Evolutionary conservation across 768 basidiomycete genomes (phyloP).

Genomic region (Phylloporus arenicola): DNA sequence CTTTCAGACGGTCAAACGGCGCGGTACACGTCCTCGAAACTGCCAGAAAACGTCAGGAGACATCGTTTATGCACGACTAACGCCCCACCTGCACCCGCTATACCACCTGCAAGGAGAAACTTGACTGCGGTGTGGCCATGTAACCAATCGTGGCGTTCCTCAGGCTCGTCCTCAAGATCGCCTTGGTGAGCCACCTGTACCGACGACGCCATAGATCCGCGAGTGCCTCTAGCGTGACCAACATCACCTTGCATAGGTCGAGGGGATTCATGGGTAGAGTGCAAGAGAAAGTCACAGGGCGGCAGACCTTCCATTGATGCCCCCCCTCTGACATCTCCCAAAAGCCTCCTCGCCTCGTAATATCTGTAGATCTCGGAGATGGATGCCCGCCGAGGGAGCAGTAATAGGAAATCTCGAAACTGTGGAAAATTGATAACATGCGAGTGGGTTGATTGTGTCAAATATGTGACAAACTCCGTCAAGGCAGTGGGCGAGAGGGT

Average conservation of each 20-base stretch:
- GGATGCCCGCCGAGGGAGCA: slow-evolving; percentile 77
- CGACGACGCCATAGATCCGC: slow-evolving; percentile 31
- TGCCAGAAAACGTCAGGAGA: slow-evolving; percentile 27
- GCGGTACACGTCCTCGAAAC: slow-evolving; percentile 96
- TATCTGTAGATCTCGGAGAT: slow-evolving; percentile 82
- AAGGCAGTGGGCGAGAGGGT: slow-evolving; percentile 62
- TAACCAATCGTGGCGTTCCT: slow-evolving; percentile 55
- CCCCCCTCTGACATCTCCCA: slow-evolving; percentile 64
- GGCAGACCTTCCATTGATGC: slow-evolving; percentile 83
- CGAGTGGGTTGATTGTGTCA: slow-evolving; percentile 68
- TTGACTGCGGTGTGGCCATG: slow-evolving; percentile 72
- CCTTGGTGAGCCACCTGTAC: slow-evolving; percentile 28
- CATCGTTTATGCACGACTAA: background rate
- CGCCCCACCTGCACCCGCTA: slow-evolving; percentile 84
- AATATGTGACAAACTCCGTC: slow-evolving; percentile 72
- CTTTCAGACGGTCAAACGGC: slow-evolving; percentile 93
- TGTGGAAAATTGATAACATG: slow-evolving; percentile 73
- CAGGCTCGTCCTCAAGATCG: slow-evolving; percentile 51
- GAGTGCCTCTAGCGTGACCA: slow-evolving; percentile 68
- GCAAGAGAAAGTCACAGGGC: slow-evolving; percentile 11
- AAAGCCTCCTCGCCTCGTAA: slow-evolving; percentile 63
- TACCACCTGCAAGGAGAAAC: slow-evolving; percentile 89
- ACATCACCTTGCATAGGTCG: slow-evolving; percentile 58
- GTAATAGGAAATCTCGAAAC: slow-evolving; percentile 85
- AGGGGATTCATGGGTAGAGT: slow-evolving; percentile 18